Percentiles rank a stretch among this genome's conserved stretches.
phyloP scores from a whole-genome alignment of 768 basidiomycete species.

The Thelephora aurantiotincta region DNA sequence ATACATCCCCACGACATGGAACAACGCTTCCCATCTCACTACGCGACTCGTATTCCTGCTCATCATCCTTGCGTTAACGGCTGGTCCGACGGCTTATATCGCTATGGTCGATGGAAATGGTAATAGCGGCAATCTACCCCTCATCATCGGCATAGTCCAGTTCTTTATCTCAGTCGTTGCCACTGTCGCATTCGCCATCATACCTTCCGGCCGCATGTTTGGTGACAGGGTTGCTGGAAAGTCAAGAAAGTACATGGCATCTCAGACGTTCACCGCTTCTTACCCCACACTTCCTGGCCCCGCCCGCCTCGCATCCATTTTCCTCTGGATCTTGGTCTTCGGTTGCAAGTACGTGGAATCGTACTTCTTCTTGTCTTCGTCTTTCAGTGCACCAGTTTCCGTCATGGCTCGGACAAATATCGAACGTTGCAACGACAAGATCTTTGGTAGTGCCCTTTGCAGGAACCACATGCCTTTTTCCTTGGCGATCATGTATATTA shows the following conservation, averaged over 20 bases:
- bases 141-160: slow-evolving; percentile 88
- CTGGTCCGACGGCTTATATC: slow-evolving; percentile 89
- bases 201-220: slow-evolving; percentile 97
- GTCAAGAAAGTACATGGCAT: slow-evolving; percentile 95
- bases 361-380: slow-evolving; percentile 94
- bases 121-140: slow-evolving; percentile 50
- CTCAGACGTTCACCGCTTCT: slow-evolving; percentile 96
- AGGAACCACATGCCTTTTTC: slow-evolving; percentile 90
- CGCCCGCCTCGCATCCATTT: slow-evolving; percentile 72
- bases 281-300: slow-evolving; percentile 67
- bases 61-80: slow-evolving; percentile 84
- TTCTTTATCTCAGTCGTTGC: slow-evolving; percentile 83
- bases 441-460: slow-evolving; percentile 73
- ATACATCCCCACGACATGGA: slow-evolving; percentile 98
- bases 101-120: slow-evolving; percentile 64
- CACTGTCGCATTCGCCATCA: slow-evolving; percentile 70
- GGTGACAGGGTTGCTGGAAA: slow-evolving; percentile 97
- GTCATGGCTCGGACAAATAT: slow-evolving; percentile 96
- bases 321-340: slow-evolving; percentile 86
- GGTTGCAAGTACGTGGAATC: slow-evolving; percentile 95
- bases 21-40: slow-evolving; percentile 93
- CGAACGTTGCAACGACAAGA: slow-evolving; percentile 75
- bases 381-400: slow-evolving; percentile 91
- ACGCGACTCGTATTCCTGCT: slow-evolving; percentile 87
- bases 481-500: slow-evolving; percentile 95